A percentile compares a stretch with the other conserved stretches of the same genome.
Conservation (phyloP, 768 basidiomycete genomes). For the Rhodocollybia butyracea region DNA sequence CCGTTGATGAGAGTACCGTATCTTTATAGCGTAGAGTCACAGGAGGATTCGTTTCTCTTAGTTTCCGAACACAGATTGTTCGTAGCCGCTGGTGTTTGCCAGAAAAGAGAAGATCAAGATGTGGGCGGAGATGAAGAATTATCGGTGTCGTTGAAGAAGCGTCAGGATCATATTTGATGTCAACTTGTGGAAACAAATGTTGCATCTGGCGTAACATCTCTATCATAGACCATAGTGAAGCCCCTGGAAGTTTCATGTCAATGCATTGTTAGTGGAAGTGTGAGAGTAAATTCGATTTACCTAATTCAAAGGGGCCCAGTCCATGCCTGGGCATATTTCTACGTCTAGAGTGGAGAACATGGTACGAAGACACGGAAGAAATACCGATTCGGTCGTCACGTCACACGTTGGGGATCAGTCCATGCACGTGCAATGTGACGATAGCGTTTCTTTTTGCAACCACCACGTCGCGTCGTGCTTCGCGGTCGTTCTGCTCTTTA, state of each 20-base stretch:
- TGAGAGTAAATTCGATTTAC: slow-evolving; percentile 32
- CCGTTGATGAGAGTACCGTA: slow-evolving; percentile 54
- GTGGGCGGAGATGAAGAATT: slow-evolving; percentile 74
- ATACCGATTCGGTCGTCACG: background rate
- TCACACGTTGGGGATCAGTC: background rate
- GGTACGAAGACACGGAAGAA: background rate
- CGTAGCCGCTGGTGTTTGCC: slow-evolving; percentile 75
- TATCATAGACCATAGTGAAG: slow-evolving; percentile 76
- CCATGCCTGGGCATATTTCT: slow-evolving; percentile 75
- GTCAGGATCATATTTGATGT: slow-evolving; percentile 80
- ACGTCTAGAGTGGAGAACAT: slow-evolving; percentile 74
- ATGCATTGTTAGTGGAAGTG: slow-evolving; percentile 3
- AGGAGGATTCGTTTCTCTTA: slow-evolving; percentile 65
- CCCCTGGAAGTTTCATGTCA: slow-evolving; percentile 38
- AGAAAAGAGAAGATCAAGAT: slow-evolving; percentile 84
- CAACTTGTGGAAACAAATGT: slow-evolving; percentile 75
- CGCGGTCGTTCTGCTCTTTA: slow-evolving; percentile 2
- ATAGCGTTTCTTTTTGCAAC: background rate
- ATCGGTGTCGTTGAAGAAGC: slow-evolving; percentile 67
- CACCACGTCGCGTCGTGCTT: slow-evolving; percentile 8
- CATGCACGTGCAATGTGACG: background rate
- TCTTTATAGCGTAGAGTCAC: slow-evolving; percentile 69
- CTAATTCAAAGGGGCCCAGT: slow-evolving; percentile 76
- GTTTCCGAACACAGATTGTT: slow-evolving; percentile 68
- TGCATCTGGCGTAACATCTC: slow-evolving; percentile 64